These are phyloP conservation scores for Clarireedia paspali DNA, from an alignment of 2,329 filamentous ascomycete genomes.

Conservation along the genomic window DNA sequence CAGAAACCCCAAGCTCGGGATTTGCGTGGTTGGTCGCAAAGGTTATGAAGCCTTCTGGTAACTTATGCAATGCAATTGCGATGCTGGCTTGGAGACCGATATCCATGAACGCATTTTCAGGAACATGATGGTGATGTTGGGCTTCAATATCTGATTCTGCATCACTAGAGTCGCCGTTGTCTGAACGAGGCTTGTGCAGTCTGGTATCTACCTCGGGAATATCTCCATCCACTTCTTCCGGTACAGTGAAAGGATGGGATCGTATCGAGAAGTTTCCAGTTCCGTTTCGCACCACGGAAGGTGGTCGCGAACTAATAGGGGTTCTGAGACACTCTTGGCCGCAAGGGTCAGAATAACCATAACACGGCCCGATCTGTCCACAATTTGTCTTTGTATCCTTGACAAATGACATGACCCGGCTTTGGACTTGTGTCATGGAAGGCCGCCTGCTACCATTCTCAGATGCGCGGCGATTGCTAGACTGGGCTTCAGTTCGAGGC, in stretches of 20 bases:
- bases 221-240: constrained; percentile 1
- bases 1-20: constrained; percentile 76
- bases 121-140: constrained; percentile 85
- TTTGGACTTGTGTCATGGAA: constrained; percentile 47
- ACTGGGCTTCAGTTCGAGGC: neutral
- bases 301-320: constrained; percentile 5
- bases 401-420: constrained; percentile 55
- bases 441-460: constrained; percentile 33
- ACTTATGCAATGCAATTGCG: constrained; percentile 92
- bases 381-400: constrained; percentile 57
- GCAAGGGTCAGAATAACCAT: constrained; percentile 57
- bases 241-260: constrained; percentile 2
- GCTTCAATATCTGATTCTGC: constrained; percentile 23
- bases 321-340: constrained; percentile 54
- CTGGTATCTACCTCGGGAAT: neutral
- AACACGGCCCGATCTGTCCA: constrained; percentile 53
- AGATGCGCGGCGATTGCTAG: constrained; percentile 5
- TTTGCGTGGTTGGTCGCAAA: constrained; percentile 97
- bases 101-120: constrained; percentile 84
- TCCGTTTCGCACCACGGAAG: constrained; percentile 10
- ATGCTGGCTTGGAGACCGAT: constrained; percentile 95
- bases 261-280: constrained; percentile 12
- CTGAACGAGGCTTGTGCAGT: constrained; percentile 8
- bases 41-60: constrained; percentile 81
- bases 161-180: constrained; percentile 5